Evolutionary conservation across 441 rosid species (phyloP), one percentile per base, ranked within the genome.

Genomic region (Euphorbia schlechtendalii): DNA sequence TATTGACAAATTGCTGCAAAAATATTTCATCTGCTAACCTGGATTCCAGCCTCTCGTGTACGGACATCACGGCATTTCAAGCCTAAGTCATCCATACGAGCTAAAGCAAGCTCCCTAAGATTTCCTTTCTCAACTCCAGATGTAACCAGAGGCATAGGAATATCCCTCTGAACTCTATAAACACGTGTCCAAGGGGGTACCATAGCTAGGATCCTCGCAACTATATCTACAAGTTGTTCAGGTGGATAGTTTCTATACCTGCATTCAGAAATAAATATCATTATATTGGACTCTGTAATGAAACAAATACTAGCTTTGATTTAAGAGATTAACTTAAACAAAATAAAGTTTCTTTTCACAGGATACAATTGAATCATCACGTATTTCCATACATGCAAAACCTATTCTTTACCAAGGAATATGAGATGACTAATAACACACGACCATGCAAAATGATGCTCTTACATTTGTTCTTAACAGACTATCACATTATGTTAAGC

Each of bases 171-270:
- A 76, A 94, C 96, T 80, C 99, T 87, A 78, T 94, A 94, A 61
- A 94, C 97, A 74, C 99, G 96, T 27, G 99, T 94, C 97, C 99
- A 94, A 41, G 99, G 99, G 64, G 99, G 99, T 70, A 94, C 98
- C 96, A 94, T 85, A 63, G 99, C 92, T 18, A 94, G 81, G 73
- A 94, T 94, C 84, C 99, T 82, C 68, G 99, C 98, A 18, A 94
- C 88, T 70, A 89, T 91, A 74, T 94, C 99, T 71, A 94, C 98
- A 49, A 94, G 96, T 77, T 91, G 96, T 84, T 91, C 96, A 13
- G 99, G 99, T 64, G 98, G 96, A 73, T 94, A 91, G 73, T 94
- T 94, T 64, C 95, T 83, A 69, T 89, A 87, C 70, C 98, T 92
- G 81, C 59, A 81, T 5, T 48, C 52, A 78, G 61, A 56, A 56